Evolutionary conservation across 805 yeast species (phyloP).

Genomic region (Lipomyces yamadae): DNA sequence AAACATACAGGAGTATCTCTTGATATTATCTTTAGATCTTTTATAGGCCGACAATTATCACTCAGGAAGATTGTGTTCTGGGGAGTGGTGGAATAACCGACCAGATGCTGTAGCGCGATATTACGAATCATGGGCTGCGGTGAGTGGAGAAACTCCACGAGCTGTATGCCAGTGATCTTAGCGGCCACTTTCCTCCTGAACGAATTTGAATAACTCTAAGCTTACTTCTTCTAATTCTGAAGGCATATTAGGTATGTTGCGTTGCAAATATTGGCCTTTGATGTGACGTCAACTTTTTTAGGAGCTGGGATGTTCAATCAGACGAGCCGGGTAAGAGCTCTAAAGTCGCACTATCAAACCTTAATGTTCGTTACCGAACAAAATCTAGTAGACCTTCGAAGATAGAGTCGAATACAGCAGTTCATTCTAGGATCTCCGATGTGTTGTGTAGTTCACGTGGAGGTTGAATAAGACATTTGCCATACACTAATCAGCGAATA

Average conservation of each 20-base stretch:
- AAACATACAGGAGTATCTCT: constrained; percentile 46
- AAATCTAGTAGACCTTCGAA: neutral
- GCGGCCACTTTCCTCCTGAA: constrained; percentile 7
- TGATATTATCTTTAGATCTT: constrained; percentile 68
- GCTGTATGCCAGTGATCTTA: constrained; percentile 42
- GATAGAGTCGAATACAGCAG: too few species aligned
- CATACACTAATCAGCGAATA: neutral
- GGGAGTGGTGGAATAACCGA: constrained; percentile 77
- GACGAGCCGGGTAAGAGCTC: neutral
- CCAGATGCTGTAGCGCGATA: constrained; percentile 82
- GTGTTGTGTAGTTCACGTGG: neutral
- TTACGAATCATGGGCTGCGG: constrained; percentile 78
- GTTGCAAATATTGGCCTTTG: neutral
- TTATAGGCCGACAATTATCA: constrained; percentile 70
- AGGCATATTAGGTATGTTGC: constrained; percentile 49
- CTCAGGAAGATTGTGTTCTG: constrained; percentile 68
- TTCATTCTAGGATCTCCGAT: too few species aligned
- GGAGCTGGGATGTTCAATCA: too few species aligned
- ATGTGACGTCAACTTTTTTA: neutral
- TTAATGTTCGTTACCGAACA: neutral
- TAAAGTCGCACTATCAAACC: neutral
- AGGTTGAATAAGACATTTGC: neutral
- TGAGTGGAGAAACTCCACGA: constrained; percentile 81
- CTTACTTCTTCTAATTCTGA: constrained; percentile 58
- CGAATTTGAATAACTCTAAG: neutral